Base-by-base conservation (phyloP, 2,329 filamentous ascomycete genomes). In the Xylaria sp. region DNA sequence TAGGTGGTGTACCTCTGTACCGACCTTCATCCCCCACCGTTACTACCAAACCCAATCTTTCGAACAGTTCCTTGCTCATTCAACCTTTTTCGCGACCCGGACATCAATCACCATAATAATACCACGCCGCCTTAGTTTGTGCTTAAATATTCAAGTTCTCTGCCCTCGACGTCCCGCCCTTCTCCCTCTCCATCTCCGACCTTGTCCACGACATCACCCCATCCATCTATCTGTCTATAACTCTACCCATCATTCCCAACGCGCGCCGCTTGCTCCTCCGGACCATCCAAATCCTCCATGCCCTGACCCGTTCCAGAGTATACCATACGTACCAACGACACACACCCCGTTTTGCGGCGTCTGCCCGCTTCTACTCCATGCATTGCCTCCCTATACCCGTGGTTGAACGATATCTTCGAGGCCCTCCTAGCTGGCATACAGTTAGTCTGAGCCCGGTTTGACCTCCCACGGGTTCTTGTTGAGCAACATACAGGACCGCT, bases 81-180 rank as follows among this genome's bases (percentile, higher is more conserved):
- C 61, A 51, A 70, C 59, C 62, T 61, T 68, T 45, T 55, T 68
- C 32, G 62, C 65, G 68, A 66, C 65, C 68, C 65, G 62, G 67
- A 68, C 62, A 68, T 63, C 59, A 70, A 68, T 63, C 59, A 70
- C 55, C 3, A 5, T 24, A 19, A 19, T 54, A 68, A 63, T 57
- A 59, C 53, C 58, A 64, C 55, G 55, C 59, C 42, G 47, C 65
- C 51, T 54, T 34, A 51, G 21, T 50, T 53, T 61, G 61, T 62
- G 39, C 58, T 68, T 70, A 65, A 68, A 68, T 70, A 70, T 66
- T 66, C 60, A 45, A 57, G 55, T 50, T 53, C 30, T 27, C 53
- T 56, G 59, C 50, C 62, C 56, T 65, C 55, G 59, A 21, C 36
- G 17, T 56, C 65, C 56, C 17, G 17, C 36, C 47, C 27, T 61